Evolutionary conservation across 495 filamentous ascomycete species (phyloP), one percentile per base, ranked within the genome.

Genomic region (Penicillium desertorum): DNA sequence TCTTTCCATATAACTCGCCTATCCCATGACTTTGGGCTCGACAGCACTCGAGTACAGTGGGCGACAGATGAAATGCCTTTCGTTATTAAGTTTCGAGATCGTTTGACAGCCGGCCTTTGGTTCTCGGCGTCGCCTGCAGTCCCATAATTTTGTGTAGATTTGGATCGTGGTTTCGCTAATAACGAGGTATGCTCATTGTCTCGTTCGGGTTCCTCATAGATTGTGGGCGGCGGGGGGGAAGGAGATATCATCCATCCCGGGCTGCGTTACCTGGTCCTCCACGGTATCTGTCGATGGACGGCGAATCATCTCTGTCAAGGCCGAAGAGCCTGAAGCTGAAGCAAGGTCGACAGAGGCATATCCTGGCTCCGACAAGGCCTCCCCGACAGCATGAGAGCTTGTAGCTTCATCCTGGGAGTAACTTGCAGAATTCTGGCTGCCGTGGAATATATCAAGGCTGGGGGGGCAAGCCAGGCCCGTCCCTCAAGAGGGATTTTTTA

Each of bases 11-110:
- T 74, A 0, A 79, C 72, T 45, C 75, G 81, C 46, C 73, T 76
- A 68, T 92, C 76, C 90, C 91, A 97, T 41, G 75, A 73, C 64
- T 89, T 91, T 3, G 89, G 88, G 58, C 85, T 83, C 0, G 61
- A 27, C 3, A 80, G 42, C 14, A 60, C 50, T 11, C 67, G 65
- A 27, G 69, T 61, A 44, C 56, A 63, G 34, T 60, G 63, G 9
- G 63, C 64, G 20, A 64, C 51, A 30, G 58, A 72, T 41, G 64
- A 65, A 58, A 66, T 57, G 4, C 65, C 59, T 5, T 59, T 60
- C 16, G 56, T 47, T 25, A 73, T 44, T n/a, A 54, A 30, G 41
- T 53, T 63, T 11, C 53, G 41, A 32, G 60, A 45, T 27, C 59
- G 59, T 25, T 46, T 59, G 8, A 50, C 19, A 8, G 57, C n/a